These are phyloP conservation scores for Histomonas meleagridis DNA, from an alignment of 208 protist genomes.

Conservation along the genomic window DNA sequence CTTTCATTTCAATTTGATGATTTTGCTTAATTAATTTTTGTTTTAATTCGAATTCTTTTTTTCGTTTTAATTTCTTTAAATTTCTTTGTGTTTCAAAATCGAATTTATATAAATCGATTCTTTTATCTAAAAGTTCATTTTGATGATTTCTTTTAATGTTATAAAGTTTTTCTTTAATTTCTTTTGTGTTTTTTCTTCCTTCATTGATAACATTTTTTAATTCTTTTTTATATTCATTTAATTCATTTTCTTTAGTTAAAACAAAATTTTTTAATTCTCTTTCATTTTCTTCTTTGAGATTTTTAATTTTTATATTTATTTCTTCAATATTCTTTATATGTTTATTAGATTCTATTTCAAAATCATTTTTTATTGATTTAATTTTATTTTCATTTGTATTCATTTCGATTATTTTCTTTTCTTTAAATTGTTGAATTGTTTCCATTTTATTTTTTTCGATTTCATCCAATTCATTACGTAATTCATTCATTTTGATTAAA, in stretches of 20 bases:
- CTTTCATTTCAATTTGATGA: neutral
- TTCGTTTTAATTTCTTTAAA: neutral
- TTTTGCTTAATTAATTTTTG: neutral
- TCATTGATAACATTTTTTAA: neutral
- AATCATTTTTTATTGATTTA: neutral
- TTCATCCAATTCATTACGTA: neutral
- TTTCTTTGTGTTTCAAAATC: neutral
- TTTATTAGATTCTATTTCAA: neutral
- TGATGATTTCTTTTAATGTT: neutral
- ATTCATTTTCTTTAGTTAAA: neutral
- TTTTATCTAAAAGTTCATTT: neutral
- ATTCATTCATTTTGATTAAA: neutral
- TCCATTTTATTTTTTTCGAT: neutral
- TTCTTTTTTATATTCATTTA: neutral
- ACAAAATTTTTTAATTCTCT: neutral
- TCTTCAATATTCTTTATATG: neutral
- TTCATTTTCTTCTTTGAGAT: neutral
- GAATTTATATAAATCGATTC: neutral
- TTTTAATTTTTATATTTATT: neutral
- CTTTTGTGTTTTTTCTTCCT: neutral
- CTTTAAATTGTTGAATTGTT: neutral
- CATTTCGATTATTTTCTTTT: neutral
- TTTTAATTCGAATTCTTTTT: neutral
- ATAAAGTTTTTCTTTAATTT: neutral
- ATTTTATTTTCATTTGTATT: slow-evolving; percentile 10